A percentile compares a stretch with the other conserved stretches of the same genome.
Evolutionary conservation across 305 asterid species (phyloP).

Genomic region (Salvia sclarea): DNA sequence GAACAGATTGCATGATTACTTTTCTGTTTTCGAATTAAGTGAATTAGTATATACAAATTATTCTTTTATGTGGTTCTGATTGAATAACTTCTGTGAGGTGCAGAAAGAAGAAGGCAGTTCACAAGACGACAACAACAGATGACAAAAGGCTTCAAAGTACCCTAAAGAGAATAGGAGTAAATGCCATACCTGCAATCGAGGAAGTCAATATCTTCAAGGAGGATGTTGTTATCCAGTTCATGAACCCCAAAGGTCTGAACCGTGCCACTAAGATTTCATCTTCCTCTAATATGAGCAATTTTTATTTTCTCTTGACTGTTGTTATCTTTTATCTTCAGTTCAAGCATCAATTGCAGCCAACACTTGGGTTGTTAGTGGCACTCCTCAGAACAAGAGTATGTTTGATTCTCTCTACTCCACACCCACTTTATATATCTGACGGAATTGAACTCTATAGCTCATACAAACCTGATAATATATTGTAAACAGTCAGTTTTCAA

Average conservation of each 20-base stretch:
- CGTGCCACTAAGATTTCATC: not conserved
- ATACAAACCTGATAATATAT: not conserved
- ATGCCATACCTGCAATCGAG: slow-evolving; percentile 77
- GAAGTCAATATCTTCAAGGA: slow-evolving; percentile 89
- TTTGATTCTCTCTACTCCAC: not conserved
- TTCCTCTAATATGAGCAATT: not conserved
- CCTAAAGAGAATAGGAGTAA: slow-evolving; percentile 81
- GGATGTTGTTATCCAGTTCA: slow-evolving; percentile 78
- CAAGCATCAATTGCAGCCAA: slow-evolving; percentile 88
- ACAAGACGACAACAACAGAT: slow-evolving; percentile 77
- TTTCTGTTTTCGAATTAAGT: not conserved
- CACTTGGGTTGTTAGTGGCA: slow-evolving; percentile 87
- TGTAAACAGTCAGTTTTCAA: not conserved
- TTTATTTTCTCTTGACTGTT: slow-evolving; percentile 2
- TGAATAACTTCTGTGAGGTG: slow-evolving; percentile 16
- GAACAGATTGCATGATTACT: not conserved
- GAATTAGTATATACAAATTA: not conserved
- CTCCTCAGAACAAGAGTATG: slow-evolving; percentile 86
- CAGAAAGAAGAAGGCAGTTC: slow-evolving; percentile 91
- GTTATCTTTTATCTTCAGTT: slow-evolving; percentile 42
- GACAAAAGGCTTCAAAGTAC: slow-evolving; percentile 89
- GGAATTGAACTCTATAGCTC: not conserved
- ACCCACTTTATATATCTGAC: no score
- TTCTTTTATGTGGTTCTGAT: not conserved
- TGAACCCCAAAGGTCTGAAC: slow-evolving; percentile 65